Conservation (phyloP, 495 filamentous ascomycete genomes). For the Annulohypoxylon moriforme region DNA sequence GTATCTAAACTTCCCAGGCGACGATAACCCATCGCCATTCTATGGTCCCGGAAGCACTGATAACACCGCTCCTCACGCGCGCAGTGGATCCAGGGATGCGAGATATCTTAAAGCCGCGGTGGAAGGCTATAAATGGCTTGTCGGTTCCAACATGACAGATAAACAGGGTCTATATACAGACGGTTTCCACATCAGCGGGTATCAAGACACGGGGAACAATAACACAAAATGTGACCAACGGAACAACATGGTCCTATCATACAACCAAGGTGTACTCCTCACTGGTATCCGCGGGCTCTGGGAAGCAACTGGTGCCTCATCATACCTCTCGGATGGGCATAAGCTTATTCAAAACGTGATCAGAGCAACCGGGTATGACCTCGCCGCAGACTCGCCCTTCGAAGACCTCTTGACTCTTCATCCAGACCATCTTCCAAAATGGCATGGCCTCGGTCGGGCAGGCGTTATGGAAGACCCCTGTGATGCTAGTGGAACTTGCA, state of each 20-base stretch:
- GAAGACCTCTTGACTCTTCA: conserved; percentile 39
- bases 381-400: conserved; percentile 50
- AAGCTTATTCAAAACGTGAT: conserved; percentile 76
- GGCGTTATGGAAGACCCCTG: conserved; percentile 90
- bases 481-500: conserved; percentile 78
- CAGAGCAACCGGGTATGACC: conserved; percentile 77
- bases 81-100: conserved; percentile 66
- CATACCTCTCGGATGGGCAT: conserved; percentile 85
- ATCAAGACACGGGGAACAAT: conserved; percentile 57
- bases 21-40: conserved; percentile 77
- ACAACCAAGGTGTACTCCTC: conserved; percentile 96
- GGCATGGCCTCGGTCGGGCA: conserved; percentile 78
- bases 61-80: not conserved
- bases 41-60: conserved; percentile 16
- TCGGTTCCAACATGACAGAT: conserved; percentile 83
- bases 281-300: conserved; percentile 85
- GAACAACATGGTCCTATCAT: conserved; percentile 92
- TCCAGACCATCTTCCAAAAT: conserved; percentile 57
- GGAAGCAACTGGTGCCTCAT: conserved; percentile 71
- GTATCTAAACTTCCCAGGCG: conserved; percentile 92
- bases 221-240: conserved; percentile 78
- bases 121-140: conserved; percentile 85
- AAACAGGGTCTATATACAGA: conserved; percentile 81
- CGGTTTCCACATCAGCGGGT: conserved; percentile 88
- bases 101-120: conserved; percentile 76